These are phyloP conservation scores for Aspergillus bombycis DNA, from an alignment of 2,329 filamentous ascomycete genomes.

Conservation along the genomic window DNA sequence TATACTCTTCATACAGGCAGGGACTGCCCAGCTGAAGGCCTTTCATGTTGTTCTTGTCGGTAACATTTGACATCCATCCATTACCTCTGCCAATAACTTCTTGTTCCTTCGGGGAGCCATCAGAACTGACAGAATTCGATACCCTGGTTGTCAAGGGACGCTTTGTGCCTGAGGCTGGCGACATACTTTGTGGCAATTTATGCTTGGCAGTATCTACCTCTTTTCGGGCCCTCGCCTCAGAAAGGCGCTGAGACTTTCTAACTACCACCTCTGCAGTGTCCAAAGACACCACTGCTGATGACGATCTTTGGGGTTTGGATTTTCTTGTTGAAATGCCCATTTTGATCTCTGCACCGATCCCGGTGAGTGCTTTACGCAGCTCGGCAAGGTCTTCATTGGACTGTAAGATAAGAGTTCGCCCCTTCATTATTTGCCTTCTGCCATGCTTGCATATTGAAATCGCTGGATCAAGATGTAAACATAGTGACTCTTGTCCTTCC, in stretches of 20 bases:
- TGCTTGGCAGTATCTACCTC: background rate
- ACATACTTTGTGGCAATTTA: background rate
- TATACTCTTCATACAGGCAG: background rate
- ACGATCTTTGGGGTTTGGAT: constrained; percentile 12
- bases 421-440: constrained; percentile 2
- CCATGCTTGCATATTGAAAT: constrained; percentile 15
- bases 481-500: constrained; percentile 1
- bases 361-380: constrained; percentile 10
- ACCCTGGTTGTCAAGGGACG: background rate
- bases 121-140: background rate
- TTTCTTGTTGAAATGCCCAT: background rate
- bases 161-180: background rate
- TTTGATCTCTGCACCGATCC: background rate
- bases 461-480: constrained; percentile 3
- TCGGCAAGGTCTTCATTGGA: constrained; percentile 15
- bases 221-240: background rate
- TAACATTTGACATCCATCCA: too few species aligned
- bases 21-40: background rate
- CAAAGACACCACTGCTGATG: constrained; percentile 19
- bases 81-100: background rate
- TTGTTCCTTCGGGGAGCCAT: background rate
- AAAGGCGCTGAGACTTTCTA: constrained; percentile 3
- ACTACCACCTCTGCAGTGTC: constrained; percentile 17
- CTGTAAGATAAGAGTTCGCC: constrained; percentile 9
- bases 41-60: background rate